Base-by-base conservation (phyloP, 257 asterid genomes). In the Rauvolfia tetraphylla region DNA sequence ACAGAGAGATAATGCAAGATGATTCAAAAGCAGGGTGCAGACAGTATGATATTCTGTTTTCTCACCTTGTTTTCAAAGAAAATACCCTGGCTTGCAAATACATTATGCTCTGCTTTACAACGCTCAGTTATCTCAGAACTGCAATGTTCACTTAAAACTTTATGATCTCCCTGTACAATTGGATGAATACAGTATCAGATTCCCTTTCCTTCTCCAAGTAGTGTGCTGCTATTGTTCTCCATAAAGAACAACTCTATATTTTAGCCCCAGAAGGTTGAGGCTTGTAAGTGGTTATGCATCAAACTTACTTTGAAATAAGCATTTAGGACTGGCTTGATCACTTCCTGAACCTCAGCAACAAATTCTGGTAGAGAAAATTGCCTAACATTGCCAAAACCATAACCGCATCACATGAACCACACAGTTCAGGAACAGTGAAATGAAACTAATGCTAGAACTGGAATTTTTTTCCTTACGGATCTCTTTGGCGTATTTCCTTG, bases 291-390 rank as follows among this genome's bases (percentile, higher is more conserved):
- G 65, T 41, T 20, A 38, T 67, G 31, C 31, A 33, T 53, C 78
- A 79, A 51, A 81, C 89, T 85, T 87, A 90, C 99, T 85, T 95
- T 93, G 80, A 84, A 89, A 85, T 93, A 93, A 76, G 99, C 98
- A 41, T 42, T 83, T 77, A 95, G 93, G 58, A 95, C 97, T 74
- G 99, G 99, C 85, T 82, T 90, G 78, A 95, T 81, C 79, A 88
- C 94, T 72, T 93, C 97, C 88, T 95, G 98, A 83, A 93, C 95
- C 85, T 95, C 99, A 73, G 98, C 84, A 68, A 93, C 97, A 85
- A 95, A 95, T 23, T 95, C 99, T 0, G 99, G 97, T 74, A 95
- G 90, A 57, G 96, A 93, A 84, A 95, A 95, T 23, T 86, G 80
- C 88, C 99, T 93, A 83, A 48, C 53, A 78, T 78, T 75, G 66